A percentile compares a stretch with the other conserved stretches of the same genome.
phyloP scores from a whole-genome alignment of 805 yeast genomes.

The Osmozyma mogii region DNA sequence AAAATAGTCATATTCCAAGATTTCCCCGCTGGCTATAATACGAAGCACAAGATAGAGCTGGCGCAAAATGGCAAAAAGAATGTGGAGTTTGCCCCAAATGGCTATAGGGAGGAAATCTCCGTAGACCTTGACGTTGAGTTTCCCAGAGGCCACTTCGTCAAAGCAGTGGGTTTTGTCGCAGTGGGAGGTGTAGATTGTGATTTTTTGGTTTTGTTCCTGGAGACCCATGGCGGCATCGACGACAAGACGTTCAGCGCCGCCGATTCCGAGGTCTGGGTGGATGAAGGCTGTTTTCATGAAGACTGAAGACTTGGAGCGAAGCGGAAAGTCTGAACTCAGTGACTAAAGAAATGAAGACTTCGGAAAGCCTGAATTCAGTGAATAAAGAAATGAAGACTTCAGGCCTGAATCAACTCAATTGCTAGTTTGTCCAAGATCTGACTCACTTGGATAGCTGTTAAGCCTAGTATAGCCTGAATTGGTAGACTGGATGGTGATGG shows the following conservation, averaged over 20 bases:
- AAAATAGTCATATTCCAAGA: conserved; percentile 54
- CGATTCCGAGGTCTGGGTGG: conserved; percentile 96
- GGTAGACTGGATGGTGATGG: no score
- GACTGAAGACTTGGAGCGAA: no score
- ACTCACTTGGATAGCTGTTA: no score
- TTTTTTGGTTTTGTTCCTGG: conserved; percentile 55
- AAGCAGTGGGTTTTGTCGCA: conserved; percentile 84
- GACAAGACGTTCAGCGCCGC: conserved; percentile 95
- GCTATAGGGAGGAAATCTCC: conserved; percentile 83
- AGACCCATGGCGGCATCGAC: conserved; percentile 92
- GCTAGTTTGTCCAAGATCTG: no score
- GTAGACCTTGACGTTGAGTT: conserved; percentile 55
- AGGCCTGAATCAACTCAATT: no score
- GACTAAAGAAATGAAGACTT: no score
- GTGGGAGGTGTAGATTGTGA: conserved; percentile 78
- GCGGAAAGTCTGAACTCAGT: no score
- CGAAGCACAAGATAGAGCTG: conserved; percentile 58
- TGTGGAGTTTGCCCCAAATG: conserved; percentile 59
- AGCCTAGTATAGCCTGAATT: no score
- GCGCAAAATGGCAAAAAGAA: conserved; percentile 75
- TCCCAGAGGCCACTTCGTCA: conserved; percentile 68
- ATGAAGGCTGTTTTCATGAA: conserved; percentile 75
- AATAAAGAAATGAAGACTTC: no score
- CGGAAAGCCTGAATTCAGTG: no score
- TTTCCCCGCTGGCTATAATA: conserved; percentile 41